phyloP scores from a whole-genome alignment of 495 filamentous ascomycete genomes.

The Penicillium subrubescens region DNA sequence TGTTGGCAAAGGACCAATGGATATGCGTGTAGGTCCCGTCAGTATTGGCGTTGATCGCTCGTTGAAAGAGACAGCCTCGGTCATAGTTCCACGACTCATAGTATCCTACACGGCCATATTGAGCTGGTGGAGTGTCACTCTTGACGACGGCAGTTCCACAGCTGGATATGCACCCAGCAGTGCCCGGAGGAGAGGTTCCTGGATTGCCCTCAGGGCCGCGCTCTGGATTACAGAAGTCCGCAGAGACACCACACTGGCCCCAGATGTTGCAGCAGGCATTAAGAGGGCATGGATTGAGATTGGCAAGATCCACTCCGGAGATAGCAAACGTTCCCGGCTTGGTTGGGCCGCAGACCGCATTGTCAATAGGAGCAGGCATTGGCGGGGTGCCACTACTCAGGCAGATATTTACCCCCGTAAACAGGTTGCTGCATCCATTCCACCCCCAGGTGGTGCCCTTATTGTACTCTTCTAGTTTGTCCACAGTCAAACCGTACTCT shows the following conservation, averaged over 20 bases:
- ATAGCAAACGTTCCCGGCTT: not conserved
- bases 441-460: not conserved
- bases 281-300: conserved; percentile 6
- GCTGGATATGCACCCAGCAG: not conserved
- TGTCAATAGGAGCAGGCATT: not conserved
- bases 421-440: not conserved
- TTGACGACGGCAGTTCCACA: not conserved
- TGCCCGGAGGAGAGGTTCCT: not conserved
- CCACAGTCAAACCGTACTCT: not conserved
- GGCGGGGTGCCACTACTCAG: not conserved
- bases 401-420: not conserved
- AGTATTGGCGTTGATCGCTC: conserved; percentile 17
- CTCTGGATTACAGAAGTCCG: not conserved
- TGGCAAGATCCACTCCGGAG: not conserved
- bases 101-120: not conserved
- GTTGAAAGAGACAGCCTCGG: conserved; percentile 24
- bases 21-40: conserved; percentile 43
- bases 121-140: not conserved
- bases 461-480: not conserved
- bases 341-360: not conserved
- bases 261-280: conserved; percentile 13
- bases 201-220: not conserved
- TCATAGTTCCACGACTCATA: conserved; percentile 1
- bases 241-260: not conserved
- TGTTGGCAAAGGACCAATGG: conserved; percentile 45